Base-by-base conservation (phyloP, 2,329 filamentous ascomycete species). In the Verticillium dahliae region DNA sequence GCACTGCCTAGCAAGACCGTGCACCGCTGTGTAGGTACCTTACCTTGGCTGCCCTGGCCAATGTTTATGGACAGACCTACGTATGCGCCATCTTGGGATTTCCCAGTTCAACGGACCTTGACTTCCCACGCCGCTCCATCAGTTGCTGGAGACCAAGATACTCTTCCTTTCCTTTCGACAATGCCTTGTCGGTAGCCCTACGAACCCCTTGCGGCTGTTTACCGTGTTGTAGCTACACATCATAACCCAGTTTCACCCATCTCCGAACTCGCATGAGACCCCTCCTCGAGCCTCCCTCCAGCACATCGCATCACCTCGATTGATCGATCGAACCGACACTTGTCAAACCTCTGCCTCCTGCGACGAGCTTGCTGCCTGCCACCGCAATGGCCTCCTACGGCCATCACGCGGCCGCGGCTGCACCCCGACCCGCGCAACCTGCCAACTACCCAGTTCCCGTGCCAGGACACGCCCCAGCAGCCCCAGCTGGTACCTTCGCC, bases 401-500 rank as follows among this genome's bases (percentile, higher is more conserved):
- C 31, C 64, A 65, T 56, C 63, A 61, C 11, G 59, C 60, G 64
- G 59, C 64, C 31, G 56, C 63, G 14, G 52, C 64, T 31, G 64
- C 62, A 33, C 62, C 62, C 6, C 61, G 64, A 57, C 56, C 63
- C 18, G 59, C 59, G 59, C 78, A 80, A 62, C 75, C 78, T 60
- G 73, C 74, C 56, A 73, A 75, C 61, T 82, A 82, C 71, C 77
- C 75, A 63, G 73, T 76, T 58, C 74, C 78, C 59, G 70, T 76
- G 58, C 72, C 76, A 38, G 34, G 41, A 9, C 58, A 59, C 22
- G 73, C 77, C 64, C 68, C 73, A 56, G 73, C 77, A 39, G 81
- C 81, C 60, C 87, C 90, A n/a, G 85, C 87, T 60, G 95, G 95
- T 67, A 98, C 94, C 63, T 98, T 99, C 74, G 80, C 89, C 59